Conservation (phyloP, 192 early-diverging fungal species). For the Geosiphon pyriformis region DNA sequence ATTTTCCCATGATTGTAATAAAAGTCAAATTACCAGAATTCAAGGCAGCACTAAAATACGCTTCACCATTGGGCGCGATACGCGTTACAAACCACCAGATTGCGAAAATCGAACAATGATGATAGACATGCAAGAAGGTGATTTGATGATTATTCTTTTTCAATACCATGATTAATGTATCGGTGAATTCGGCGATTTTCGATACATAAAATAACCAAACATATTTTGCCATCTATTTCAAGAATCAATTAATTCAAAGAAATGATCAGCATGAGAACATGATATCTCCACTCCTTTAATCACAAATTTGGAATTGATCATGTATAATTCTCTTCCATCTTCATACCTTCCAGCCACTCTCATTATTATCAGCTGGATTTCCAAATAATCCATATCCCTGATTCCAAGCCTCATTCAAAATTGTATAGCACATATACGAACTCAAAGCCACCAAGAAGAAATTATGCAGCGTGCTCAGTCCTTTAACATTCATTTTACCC, state of each 20-base stretch:
- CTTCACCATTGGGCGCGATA: slow-evolving; percentile 55
- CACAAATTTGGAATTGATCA: not conserved
- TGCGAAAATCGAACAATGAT: slow-evolving; percentile 56
- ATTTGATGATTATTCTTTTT: slow-evolving; percentile 67
- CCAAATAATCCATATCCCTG: slow-evolving; percentile 44
- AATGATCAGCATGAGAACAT: not conserved
- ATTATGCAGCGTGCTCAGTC: slow-evolving; percentile 50
- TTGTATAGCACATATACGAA: slow-evolving; percentile 49
- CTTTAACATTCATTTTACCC: slow-evolving; percentile 43
- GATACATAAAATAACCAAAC: slow-evolving; percentile 63
- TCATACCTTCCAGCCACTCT: slow-evolving; percentile 41
- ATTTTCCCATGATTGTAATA: no score
- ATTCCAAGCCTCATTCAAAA: slow-evolving; percentile 43
- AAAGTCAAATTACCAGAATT: slow-evolving; percentile 13
- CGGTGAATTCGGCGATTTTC: slow-evolving; percentile 58
- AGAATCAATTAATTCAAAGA: not conserved
- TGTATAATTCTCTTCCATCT: not conserved
- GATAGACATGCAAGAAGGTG: slow-evolving; percentile 62
- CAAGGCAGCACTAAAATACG: slow-evolving; percentile 27
- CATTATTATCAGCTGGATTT: slow-evolving; percentile 45
- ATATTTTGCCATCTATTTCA: slow-evolving; percentile 62
- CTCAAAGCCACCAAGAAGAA: slow-evolving; percentile 47
- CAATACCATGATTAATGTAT: slow-evolving; percentile 62
- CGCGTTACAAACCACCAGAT: slow-evolving; percentile 59
- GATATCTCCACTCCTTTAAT: not conserved